Evolutionary conservation across 139 green algal genomes (phyloP).

Genomic region (Coelastrella sp.): DNA sequence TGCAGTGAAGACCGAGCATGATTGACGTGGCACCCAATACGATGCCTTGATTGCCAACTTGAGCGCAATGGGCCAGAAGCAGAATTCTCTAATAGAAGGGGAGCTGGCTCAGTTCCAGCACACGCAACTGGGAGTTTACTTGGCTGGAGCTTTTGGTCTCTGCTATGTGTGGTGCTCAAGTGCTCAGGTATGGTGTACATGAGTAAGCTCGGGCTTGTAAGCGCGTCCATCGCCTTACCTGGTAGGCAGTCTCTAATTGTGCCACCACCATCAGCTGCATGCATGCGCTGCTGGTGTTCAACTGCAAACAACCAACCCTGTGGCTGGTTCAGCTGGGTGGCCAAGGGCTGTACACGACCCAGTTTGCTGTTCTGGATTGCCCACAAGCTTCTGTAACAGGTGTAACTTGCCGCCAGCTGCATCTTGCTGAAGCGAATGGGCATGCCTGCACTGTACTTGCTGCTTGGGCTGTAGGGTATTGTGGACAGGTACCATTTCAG

Average conservation of each 20-base stretch:
- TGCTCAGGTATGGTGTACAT: constrained; percentile 50
- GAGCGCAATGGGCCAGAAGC: not conserved
- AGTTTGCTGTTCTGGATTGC: not conserved
- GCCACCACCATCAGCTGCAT: no score
- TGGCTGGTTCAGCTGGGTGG: no score
- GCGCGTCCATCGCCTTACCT: no score
- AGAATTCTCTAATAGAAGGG: not conserved
- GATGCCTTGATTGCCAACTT: not conserved
- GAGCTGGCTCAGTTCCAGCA: constrained; percentile 58
- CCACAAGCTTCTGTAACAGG: no score
- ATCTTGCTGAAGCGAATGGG: not conserved
- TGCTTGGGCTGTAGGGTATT: constrained; percentile 60
- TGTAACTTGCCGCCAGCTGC: no score
- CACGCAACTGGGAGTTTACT: constrained; percentile 66
- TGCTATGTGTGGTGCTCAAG: constrained; percentile 64
- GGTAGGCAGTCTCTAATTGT: no score
- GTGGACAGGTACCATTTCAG: constrained; percentile 77
- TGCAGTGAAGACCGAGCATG: not conserved
- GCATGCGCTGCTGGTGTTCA: no score
- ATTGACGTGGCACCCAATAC: not conserved
- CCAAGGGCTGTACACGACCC: not conserved
- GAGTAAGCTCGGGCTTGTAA: no score
- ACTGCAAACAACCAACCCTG: no score
- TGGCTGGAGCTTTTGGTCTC: constrained; percentile 55
- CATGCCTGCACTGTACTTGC: not conserved